Base-by-base conservation (phyloP, 208 protist species). In the Trypanosoma scelopori region DNA sequence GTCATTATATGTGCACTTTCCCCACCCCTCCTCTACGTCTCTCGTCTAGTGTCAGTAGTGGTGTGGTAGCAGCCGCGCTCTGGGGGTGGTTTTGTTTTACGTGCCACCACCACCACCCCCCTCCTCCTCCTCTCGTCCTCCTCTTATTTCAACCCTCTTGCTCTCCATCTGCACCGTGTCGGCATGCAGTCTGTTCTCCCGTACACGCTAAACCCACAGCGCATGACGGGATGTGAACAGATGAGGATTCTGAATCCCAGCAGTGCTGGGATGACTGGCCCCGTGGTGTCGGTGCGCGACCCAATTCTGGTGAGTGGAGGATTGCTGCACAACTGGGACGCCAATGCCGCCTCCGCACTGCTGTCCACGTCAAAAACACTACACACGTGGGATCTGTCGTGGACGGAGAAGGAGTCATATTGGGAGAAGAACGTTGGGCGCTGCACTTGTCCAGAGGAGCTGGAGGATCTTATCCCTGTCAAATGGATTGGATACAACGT, bases 401-500 rank as follows among this genome's bases (percentile, higher is more conserved):
- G 91, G 87, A 85, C 78, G 0, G 87, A 87, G 42, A 78, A 83
- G 28, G 91, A 96, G 76, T 68, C 69, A 1, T 75, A 84, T 74
- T 96, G 85, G 84, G 85, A 92, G 55, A 72, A 81, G 30, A 78
- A 80, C 55, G 91, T 94, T 51, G 78, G 75, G 41, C 71, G 76
- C 25, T 92, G 87, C 75, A 87, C 67, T 20, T 80, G 74, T 35
- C 91, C 91, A 1, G 91, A 96, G 45, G 91, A 93, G 56, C 87
- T 94, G 28, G 91, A 96, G 70, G 84, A 79, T 35, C 78, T 96
- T 35, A 67, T 96, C 43, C 91, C 91, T 0, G 65, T 79, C 25
- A 93, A 91, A 65, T 96, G 91, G 87, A 85, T 96, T 32, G 91
- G 87, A 49, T 94, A 96, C 80, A 78, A 81, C 55, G 68, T 88